Conservation (phyloP, 257 asterid species). For the Solanum corneliomulleri region DNA sequence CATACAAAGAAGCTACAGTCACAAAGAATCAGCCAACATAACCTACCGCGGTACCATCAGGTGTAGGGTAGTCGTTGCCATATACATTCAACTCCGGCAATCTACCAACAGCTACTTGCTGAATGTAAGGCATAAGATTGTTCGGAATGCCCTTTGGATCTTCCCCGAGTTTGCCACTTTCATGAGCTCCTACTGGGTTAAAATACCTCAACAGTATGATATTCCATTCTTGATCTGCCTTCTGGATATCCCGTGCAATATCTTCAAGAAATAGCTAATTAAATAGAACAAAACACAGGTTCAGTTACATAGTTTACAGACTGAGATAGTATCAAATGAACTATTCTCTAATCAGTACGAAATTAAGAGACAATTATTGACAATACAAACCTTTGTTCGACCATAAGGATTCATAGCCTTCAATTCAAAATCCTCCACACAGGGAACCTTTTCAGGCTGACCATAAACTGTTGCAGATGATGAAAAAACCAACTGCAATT, state of each 20-base stretch:
- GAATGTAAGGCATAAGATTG: conserved; percentile 94
- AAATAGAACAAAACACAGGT: not conserved
- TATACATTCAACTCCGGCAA: conserved; percentile 73
- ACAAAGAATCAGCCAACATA: not conserved
- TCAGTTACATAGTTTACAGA: not conserved
- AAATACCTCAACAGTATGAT: conserved; percentile 81
- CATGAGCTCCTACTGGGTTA: conserved; percentile 94
- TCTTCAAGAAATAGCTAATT: conserved; percentile 76
- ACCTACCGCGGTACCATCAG: conserved; percentile 89
- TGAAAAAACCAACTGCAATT: conserved; percentile 76
- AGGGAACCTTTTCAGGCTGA: conserved; percentile 81
- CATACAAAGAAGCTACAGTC: not conserved
- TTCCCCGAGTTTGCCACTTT: conserved; percentile 88
- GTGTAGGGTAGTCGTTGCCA: conserved; percentile 91
- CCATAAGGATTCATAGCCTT: conserved; percentile 98
- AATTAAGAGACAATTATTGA: not conserved
- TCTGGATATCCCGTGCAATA: conserved; percentile 70
- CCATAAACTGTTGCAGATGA: conserved; percentile 98
- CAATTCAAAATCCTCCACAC: conserved; percentile 68
- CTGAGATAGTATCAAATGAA: not conserved
- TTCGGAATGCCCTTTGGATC: conserved; percentile 95
- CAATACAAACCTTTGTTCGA: conserved; percentile 62
- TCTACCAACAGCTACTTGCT: conserved; percentile 94
- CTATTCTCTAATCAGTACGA: not conserved
- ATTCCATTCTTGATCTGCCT: conserved; percentile 68